A percentile compares a stretch with the other conserved stretches of the same genome.
These are phyloP conservation scores for Paraphaeosphaeria sporulosa DNA, from an alignment of 2,329 filamentous ascomycete species.

Conservation along the genomic window DNA sequence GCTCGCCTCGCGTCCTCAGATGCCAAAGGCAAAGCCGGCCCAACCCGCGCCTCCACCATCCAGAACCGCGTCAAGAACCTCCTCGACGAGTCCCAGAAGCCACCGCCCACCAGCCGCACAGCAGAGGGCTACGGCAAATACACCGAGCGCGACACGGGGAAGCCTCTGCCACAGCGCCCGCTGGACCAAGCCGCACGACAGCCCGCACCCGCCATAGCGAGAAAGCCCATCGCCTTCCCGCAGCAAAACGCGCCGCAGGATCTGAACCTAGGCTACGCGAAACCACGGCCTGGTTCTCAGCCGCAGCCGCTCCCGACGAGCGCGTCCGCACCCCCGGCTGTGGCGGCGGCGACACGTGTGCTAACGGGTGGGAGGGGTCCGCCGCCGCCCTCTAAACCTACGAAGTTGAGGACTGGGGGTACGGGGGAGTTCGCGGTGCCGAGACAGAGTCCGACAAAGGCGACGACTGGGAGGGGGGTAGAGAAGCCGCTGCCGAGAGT, in stretches of 20 bases:
- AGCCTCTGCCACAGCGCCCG: conserved; percentile 40
- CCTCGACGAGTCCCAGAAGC: conserved; percentile 72
- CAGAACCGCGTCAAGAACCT: conserved; percentile 90
- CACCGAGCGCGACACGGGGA: conserved; percentile 59
- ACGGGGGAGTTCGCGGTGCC: conserved; percentile 23
- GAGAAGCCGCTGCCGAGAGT: conserved; percentile 31
- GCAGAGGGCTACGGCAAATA: conserved; percentile 91
- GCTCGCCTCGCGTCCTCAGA: conserved; percentile 73
- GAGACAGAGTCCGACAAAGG: conserved; percentile 8
- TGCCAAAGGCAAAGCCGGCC: conserved; percentile 55
- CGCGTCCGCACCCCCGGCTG: conserved; percentile 41
- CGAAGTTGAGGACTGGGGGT: conserved; percentile 61
- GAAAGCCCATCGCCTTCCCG: conserved; percentile 58
- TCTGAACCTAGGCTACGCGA: conserved; percentile 41
- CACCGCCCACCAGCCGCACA: conserved; percentile 68
- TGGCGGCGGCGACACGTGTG: conserved; percentile 34
- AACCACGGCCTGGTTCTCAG: conserved; percentile 23
- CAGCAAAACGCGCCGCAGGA: conserved; percentile 28
- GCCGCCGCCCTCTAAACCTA: conserved; percentile 67
- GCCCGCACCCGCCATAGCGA: conserved; percentile 36
- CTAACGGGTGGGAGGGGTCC: conserved; percentile 48
- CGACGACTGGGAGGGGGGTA: background rate
- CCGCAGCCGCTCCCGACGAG: conserved; percentile 33
- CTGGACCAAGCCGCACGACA: conserved; percentile 36
- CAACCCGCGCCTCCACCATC: conserved; percentile 78